phyloP scores from a whole-genome alignment of 148 eudicot genomes.

The Rhododendron vialii region DNA sequence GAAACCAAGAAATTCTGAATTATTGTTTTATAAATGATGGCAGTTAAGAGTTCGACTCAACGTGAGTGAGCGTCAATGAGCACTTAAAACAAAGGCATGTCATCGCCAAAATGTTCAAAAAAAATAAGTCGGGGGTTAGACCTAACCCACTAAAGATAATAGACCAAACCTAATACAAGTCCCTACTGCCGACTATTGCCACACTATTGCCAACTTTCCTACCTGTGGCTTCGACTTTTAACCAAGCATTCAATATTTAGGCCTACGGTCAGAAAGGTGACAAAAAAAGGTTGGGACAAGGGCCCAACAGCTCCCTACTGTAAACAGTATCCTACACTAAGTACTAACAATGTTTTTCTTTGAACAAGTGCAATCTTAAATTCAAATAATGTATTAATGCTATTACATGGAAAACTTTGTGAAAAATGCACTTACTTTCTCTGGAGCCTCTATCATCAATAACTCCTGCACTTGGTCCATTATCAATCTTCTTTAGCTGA shows the following conservation, averaged over 20 bases:
- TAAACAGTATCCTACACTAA: background rate
- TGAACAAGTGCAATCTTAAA: background rate
- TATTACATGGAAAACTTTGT: background rate
- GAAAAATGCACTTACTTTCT: conserved; percentile 58
- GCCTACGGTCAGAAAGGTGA: background rate
- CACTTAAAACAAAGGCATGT: background rate
- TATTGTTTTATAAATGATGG: background rate
- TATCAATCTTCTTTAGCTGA: conserved; percentile 68
- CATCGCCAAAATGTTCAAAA: background rate
- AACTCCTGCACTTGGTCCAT: conserved; percentile 45
- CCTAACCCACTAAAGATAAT: background rate
- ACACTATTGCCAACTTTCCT: background rate
- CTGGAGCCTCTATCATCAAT: conserved; percentile 54
- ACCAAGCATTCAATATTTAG: background rate
- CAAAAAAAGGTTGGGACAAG: background rate
- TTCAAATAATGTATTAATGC: background rate
- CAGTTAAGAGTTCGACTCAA: background rate
- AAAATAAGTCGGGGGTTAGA: background rate
- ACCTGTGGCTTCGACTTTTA: background rate
- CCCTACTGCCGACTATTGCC: background rate
- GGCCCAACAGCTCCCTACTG: background rate
- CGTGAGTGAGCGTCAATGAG: background rate
- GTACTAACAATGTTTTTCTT: background rate
- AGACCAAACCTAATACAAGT: background rate
- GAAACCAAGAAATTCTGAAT: background rate